A percentile compares a stretch with the other conserved stretches of the same genome.
Evolutionary conservation across 2,329 filamentous ascomycete genomes (phyloP).

Genomic region (Coniochaeta hoffmannii): DNA sequence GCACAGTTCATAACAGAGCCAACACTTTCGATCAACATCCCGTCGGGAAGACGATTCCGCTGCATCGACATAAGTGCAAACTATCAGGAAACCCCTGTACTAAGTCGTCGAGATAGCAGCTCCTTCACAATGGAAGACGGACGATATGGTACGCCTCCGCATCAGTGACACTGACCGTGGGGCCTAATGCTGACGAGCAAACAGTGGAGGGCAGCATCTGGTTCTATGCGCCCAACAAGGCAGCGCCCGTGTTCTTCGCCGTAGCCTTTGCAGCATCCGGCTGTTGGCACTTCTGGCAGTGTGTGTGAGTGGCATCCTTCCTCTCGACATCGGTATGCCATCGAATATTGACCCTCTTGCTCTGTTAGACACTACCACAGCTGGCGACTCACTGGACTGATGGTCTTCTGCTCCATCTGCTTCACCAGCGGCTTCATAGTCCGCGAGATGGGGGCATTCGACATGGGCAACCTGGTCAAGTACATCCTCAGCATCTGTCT

Average conservation of each 20-base stretch:
- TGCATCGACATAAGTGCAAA: no score
- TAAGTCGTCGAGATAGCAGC: not conserved
- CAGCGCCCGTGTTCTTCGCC: slow-evolving; percentile 4
- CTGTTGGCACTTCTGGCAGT: slow-evolving; percentile 4
- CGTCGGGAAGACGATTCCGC: no score
- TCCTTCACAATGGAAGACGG: slow-evolving; percentile 21
- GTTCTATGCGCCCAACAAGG: slow-evolving; percentile 7
- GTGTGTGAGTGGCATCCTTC: slow-evolving; percentile 16
- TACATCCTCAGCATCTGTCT: slow-evolving; percentile 36
- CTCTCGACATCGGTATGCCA: slow-evolving; percentile 45
- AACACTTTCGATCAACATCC: no score
- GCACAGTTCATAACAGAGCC: no score
- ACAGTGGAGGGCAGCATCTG: slow-evolving; percentile 6
- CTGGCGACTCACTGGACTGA: slow-evolving; percentile 32
- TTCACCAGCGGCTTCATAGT: slow-evolving; percentile 36
- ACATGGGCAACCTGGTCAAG: slow-evolving; percentile 25
- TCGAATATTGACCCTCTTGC: slow-evolving; percentile 46
- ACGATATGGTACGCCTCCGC: slow-evolving; percentile 18
- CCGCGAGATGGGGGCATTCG: slow-evolving; percentile 35
- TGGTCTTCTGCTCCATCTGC: slow-evolving; percentile 31
- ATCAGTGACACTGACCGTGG: slow-evolving; percentile 28
- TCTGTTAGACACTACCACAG: slow-evolving; percentile 34
- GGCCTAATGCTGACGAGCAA: slow-evolving; percentile 27
- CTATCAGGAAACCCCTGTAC: no score
- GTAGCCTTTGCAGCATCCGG: slow-evolving; percentile 1